Conservation (phyloP, 78 protist genomes). For the Dictyostelium intermedium region DNA sequence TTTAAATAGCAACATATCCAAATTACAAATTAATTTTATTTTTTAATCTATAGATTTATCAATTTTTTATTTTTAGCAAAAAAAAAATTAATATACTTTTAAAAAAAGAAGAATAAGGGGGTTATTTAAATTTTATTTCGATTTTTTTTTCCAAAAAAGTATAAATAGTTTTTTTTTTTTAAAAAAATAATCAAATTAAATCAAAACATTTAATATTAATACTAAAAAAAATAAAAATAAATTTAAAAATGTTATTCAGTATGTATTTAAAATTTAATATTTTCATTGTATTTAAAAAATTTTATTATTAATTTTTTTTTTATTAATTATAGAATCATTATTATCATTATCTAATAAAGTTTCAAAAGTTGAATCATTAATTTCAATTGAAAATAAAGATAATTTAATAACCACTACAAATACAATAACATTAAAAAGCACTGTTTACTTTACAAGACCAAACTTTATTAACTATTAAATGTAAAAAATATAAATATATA, state of each 20-base stretch:
- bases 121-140: too few relatives aligned
- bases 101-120: not conserved
- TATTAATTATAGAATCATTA: not conserved
- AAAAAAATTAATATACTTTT: too few relatives aligned
- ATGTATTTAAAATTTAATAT: not conserved
- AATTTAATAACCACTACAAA: not conserved
- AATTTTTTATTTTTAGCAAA: not conserved
- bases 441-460: not conserved
- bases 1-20: not conserved
- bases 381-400: not conserved
- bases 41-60: not conserved
- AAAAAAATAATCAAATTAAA: not conserved
- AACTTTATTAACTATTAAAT: not conserved
- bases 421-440: not conserved
- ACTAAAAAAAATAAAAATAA: not conserved
- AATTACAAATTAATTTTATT: not conserved
- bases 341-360: not conserved
- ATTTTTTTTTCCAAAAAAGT: too few relatives aligned
- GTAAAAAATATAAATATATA: not conserved
- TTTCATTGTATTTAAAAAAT: not conserved
- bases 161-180: not conserved
- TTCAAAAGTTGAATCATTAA: not conserved
- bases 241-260: not conserved
- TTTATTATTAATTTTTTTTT: not conserved
- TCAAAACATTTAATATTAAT: not conserved